These are phyloP conservation scores for Elsinoe arachidis DNA, from an alignment of 2,329 filamentous ascomycete species.

Conservation along the genomic window DNA sequence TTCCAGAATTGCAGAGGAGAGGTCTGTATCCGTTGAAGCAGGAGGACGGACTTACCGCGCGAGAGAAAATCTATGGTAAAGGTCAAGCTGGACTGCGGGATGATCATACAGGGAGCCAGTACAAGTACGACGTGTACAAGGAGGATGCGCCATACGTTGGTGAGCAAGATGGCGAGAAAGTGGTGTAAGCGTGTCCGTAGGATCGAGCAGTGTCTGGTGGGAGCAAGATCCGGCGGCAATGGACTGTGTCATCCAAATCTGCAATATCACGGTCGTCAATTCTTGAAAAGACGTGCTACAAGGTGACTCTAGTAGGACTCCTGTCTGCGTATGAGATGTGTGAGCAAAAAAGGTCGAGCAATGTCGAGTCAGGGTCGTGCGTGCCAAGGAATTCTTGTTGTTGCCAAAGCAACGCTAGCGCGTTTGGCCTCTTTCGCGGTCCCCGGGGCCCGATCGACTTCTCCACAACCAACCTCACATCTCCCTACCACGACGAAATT, in stretches of 20 bases:
- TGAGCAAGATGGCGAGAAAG: not conserved
- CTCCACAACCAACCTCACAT: not conserved
- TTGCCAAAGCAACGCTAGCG: slow-evolving; percentile 14
- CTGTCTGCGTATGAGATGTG: no score
- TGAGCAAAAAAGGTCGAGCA: not conserved
- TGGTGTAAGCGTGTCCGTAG: no score
- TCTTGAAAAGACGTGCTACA: no score
- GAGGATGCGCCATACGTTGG: slow-evolving; percentile 38
- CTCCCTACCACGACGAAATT: slow-evolving; percentile 2
- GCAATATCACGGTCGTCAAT: no score
- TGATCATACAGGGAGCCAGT: slow-evolving; percentile 52
- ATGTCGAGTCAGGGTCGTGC: slow-evolving; percentile 13
- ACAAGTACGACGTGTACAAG: slow-evolving; percentile 55
- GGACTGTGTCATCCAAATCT: no score
- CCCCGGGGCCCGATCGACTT: not conserved
- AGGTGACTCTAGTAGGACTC: no score
- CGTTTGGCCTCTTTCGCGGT: slow-evolving; percentile 8
- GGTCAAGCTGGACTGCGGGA: slow-evolving; percentile 48
- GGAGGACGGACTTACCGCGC: slow-evolving; percentile 8
- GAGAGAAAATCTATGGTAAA: slow-evolving; percentile 53
- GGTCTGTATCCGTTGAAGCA: slow-evolving; percentile 1
- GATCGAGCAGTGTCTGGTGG: no score
- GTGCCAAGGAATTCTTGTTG: slow-evolving; percentile 13
- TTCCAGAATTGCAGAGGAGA: slow-evolving; percentile 41
- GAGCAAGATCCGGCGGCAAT: no score